Conservation (phyloP, 2,329 filamentous ascomycete genomes). For the Trichoderma atroviride region DNA sequence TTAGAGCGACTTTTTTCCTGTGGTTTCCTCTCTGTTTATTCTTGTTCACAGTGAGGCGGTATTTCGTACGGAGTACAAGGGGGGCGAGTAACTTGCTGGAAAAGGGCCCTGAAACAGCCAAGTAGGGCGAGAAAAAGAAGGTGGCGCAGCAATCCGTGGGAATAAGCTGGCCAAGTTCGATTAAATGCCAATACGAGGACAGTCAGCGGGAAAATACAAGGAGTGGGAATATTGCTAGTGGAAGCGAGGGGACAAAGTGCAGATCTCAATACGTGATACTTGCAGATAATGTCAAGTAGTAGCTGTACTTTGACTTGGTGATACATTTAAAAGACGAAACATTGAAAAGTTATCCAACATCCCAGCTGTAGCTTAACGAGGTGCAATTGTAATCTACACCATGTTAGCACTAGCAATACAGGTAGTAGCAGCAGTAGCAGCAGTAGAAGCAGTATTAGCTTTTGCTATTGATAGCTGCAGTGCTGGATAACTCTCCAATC, state of each 20-base stretch:
- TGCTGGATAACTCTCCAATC: no score
- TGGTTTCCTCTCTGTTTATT: neutral
- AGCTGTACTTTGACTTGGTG: neutral
- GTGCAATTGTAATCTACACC: no score
- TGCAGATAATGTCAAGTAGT: no score
- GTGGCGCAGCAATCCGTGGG: constrained; percentile 11
- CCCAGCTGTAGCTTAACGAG: no score
- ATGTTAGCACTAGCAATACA: no score
- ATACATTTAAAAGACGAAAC: neutral
- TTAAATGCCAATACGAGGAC: neutral
- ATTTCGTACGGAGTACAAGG: constrained; percentile 8
- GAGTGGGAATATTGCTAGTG: neutral
- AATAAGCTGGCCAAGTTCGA: neutral
- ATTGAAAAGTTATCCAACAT: no score
- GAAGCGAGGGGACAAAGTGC: neutral
- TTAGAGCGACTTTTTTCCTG: neutral
- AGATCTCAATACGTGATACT: constrained; percentile 7
- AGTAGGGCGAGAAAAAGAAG: neutral
- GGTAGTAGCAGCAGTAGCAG: no score
- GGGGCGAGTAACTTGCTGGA: neutral
- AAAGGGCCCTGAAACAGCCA: constrained; percentile 5
- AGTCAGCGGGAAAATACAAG: neutral
- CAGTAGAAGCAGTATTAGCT: no score
- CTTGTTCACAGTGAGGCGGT: neutral
- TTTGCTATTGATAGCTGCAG: no score